Conservation (phyloP, 2,329 filamentous ascomycete genomes). For the Neoarthrinium moseri region DNA sequence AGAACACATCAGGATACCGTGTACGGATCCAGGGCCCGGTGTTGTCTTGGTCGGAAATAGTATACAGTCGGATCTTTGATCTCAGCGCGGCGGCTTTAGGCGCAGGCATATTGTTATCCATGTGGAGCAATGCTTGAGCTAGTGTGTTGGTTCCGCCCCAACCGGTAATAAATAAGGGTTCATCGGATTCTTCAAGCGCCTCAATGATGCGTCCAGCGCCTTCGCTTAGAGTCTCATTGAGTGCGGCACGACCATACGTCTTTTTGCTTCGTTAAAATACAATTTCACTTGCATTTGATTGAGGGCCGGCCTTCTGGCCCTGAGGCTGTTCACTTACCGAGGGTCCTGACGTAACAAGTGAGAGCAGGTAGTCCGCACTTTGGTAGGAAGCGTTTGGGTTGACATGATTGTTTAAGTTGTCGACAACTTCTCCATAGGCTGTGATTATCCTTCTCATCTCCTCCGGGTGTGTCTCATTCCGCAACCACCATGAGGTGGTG, state of each 20-base stretch:
- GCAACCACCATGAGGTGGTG: slow-evolving; percentile 35
- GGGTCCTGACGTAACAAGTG: slow-evolving; percentile 29
- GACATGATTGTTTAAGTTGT: slow-evolving; percentile 41
- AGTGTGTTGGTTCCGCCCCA: slow-evolving; percentile 52
- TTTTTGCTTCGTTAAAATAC: too few relatives aligned
- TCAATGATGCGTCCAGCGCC: slow-evolving; percentile 32
- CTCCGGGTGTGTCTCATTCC: slow-evolving; percentile 26
- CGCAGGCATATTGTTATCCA: slow-evolving; percentile 27
- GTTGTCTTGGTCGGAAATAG: slow-evolving; percentile 52
- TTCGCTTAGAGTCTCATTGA: slow-evolving; percentile 30
- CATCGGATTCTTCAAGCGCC: slow-evolving; percentile 25
- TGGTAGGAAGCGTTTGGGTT: slow-evolving; percentile 37
- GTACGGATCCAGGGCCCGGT: slow-evolving; percentile 46
- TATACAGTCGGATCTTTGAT: slow-evolving; percentile 35
- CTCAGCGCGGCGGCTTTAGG: slow-evolving; percentile 20
- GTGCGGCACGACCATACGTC: slow-evolving; percentile 16
- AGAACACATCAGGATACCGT: slow-evolving; percentile 46
- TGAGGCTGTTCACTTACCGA: slow-evolving; percentile 27
- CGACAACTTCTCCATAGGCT: slow-evolving; percentile 32
- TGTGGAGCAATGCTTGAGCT: slow-evolving; percentile 41
- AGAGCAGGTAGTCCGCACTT: slow-evolving; percentile 23
- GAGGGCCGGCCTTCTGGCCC: too few relatives aligned
- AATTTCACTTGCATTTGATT: too few relatives aligned
- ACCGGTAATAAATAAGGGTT: slow-evolving; percentile 45
- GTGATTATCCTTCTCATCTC: slow-evolving; percentile 33